Evolutionary conservation across 176 grass and related monocot genomes (phyloP), one percentile per base, ranked within the genome.

Genomic region (Carex pumila): DNA sequence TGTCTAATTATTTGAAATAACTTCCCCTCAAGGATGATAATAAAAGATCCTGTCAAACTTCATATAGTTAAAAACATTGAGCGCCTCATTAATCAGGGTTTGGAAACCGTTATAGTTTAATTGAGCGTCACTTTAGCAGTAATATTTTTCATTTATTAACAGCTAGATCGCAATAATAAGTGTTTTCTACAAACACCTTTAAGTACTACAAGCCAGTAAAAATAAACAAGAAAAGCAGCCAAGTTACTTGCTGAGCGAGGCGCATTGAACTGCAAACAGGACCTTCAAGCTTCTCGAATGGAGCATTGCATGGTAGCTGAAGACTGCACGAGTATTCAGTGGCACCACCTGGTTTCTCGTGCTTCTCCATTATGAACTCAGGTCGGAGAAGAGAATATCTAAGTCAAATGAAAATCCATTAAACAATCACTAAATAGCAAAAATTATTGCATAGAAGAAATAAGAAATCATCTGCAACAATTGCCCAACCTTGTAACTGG

Each of bases 301-400:
- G 93, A 63, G 96, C 96, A 89, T 99, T 99, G 84, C 96, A 99
- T 41, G 96, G 96, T 15, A 99, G 85, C 56, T 99, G 91, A 88
- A 99, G 93, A 57, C 93, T 99, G 88, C 96, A 99, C 29, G 96
- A 99, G 89, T 93, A 99, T 81, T 95, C 96, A 82, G 73, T 79
- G 30, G 85, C 64, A 30, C 87, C 96, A 18, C 89, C 96, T 83
- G 86, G 77, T 49, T 86, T 95, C 59, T 90, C 93, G 86, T 95
- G 91, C 70, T 67, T 86, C 91, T 91, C 85, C 89, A 99, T 99
- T 85, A 99, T 92, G 82, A 99, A 99, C 86, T 99, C 96, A 0
- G 96, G 96, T 60, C 81, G 92, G 57, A 99, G 93, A 90, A 99
- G 94, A 52, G 96, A 99, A 85, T 99, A 99, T 72, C 96, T 99